These are phyloP conservation scores for Oidiodendron maius DNA, from an alignment of 495 filamentous ascomycete species.

Conservation along the genomic window DNA sequence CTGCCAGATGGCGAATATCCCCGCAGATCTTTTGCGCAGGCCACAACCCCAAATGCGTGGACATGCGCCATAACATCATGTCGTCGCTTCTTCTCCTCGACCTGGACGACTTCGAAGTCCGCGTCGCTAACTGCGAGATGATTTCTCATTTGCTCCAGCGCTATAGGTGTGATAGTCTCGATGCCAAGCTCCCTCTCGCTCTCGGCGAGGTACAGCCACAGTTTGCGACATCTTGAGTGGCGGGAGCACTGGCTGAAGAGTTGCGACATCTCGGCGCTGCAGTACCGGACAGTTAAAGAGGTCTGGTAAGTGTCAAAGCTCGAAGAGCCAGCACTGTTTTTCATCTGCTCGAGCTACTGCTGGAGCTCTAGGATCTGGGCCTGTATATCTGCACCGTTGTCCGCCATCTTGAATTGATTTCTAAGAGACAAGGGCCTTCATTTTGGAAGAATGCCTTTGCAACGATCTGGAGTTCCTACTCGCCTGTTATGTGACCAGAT, in stretches of 20 bases:
- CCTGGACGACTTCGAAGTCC: conserved; percentile 69
- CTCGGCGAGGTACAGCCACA: conserved; percentile 82
- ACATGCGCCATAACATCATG: conserved; percentile 63
- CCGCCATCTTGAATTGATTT: conserved; percentile 51
- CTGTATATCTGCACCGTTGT: too few species aligned
- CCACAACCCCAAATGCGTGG: conserved; percentile 63
- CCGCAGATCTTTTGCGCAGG: conserved; percentile 61
- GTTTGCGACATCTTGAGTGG: conserved; percentile 68
- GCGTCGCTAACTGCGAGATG: conserved; percentile 70
- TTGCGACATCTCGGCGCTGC: conserved; percentile 41
- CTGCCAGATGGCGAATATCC: background rate
- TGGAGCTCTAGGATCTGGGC: too few species aligned
- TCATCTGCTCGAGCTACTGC: too few species aligned
- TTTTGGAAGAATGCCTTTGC: too few species aligned
- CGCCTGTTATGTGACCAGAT: too few species aligned
- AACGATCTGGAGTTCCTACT: too few species aligned
- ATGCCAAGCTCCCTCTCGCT: conserved; percentile 64
- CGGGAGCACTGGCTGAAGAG: conserved; percentile 68
- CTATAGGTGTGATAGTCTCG: conserved; percentile 60
- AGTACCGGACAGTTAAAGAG: conserved; percentile 65
- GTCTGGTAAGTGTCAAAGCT: conserved; percentile 72
- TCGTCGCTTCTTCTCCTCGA: conserved; percentile 41
- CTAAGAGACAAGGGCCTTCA: too few species aligned
- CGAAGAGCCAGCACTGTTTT: too few species aligned
- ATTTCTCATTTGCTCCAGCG: conserved; percentile 66